These are phyloP conservation scores for Trametes pubescens DNA, from an alignment of 1,284 basidiomycete species.

Conservation along the genomic window DNA sequence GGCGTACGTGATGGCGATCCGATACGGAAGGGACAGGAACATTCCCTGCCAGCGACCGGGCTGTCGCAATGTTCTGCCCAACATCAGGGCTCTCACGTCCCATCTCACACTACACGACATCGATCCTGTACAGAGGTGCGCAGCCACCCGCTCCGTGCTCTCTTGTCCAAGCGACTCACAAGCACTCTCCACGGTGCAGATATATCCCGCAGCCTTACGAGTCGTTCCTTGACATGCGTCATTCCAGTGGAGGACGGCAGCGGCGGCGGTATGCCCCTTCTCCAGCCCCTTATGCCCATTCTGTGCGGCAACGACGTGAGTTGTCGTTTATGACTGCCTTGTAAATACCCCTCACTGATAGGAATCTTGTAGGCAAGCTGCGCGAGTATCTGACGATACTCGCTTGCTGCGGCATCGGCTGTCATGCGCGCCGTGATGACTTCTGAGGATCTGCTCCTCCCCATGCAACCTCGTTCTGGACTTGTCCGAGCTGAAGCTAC, in stretches of 20 bases:
- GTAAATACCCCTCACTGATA: not conserved
- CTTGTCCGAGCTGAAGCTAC: not conserved
- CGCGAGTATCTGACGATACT: slow-evolving; percentile 27
- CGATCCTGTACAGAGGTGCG: slow-evolving; percentile 25
- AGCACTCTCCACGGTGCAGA: not conserved
- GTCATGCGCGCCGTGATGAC: slow-evolving; percentile 1
- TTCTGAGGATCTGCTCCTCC: not conserved
- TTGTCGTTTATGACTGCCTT: too few relatives aligned
- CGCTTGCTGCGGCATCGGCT: slow-evolving; percentile 15
- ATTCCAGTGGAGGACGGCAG: slow-evolving; percentile 20
- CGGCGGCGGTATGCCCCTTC: slow-evolving; percentile 22
- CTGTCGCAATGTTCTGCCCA: slow-evolving; percentile 57
- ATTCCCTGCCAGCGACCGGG: slow-evolving; percentile 59
- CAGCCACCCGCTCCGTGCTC: not conserved
- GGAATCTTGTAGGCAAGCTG: slow-evolving; percentile 21
- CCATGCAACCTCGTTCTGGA: not conserved
- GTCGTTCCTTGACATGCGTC: slow-evolving; percentile 31
- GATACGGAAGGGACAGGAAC: slow-evolving; percentile 38
- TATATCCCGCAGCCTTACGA: slow-evolving; percentile 9
- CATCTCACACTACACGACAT: slow-evolving; percentile 71
- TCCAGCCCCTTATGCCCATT: slow-evolving; percentile 24
- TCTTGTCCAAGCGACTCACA: not conserved
- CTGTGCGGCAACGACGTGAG: slow-evolving; percentile 20
- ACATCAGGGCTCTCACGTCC: slow-evolving; percentile 57
- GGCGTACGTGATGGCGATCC: slow-evolving; percentile 49